Percentiles rank a stretch among this genome's conserved stretches.
Evolutionary conservation across 495 filamentous ascomycete species (phyloP).

Genomic region (Aspergillus kassunensis): DNA sequence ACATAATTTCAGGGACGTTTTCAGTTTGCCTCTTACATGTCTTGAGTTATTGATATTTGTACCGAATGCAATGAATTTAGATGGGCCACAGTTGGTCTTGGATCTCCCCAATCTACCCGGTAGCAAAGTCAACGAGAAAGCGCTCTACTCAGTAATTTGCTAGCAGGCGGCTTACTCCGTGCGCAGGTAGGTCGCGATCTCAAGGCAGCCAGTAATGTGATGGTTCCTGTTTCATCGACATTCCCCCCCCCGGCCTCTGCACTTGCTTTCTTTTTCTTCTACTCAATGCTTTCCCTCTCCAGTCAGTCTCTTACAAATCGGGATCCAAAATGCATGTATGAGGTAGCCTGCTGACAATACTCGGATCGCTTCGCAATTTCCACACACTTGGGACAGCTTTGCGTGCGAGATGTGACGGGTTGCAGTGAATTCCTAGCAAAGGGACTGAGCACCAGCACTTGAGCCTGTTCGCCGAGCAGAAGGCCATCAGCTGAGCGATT

Average conservation of each 20-base stretch:
- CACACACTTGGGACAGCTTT: not conserved
- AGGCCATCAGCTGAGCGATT: not conserved
- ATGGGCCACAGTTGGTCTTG: not conserved
- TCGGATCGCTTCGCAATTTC: not conserved
- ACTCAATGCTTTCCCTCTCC: not conserved
- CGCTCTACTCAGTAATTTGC: too few species aligned
- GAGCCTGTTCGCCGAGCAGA: not conserved
- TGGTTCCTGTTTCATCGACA: not conserved
- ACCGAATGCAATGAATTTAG: not conserved
- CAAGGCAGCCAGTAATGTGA: not conserved
- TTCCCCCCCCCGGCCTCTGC: not conserved
- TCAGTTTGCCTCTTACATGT: not conserved
- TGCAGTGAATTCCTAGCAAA: not conserved
- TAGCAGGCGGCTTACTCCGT: too few species aligned
- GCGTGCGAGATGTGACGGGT: not conserved
- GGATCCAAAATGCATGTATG: not conserved
- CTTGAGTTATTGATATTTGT: not conserved
- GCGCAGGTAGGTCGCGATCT: too few species aligned
- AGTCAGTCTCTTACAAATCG: not conserved
- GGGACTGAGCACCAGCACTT: not conserved
- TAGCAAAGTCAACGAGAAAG: too few species aligned
- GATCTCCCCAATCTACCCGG: not conserved
- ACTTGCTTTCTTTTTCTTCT: not conserved
- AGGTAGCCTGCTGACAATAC: not conserved
- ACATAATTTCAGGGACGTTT: not conserved